Base-by-base conservation (phyloP, 371 early-diverging fungal species). In the Umbelopsis sp. region DNA sequence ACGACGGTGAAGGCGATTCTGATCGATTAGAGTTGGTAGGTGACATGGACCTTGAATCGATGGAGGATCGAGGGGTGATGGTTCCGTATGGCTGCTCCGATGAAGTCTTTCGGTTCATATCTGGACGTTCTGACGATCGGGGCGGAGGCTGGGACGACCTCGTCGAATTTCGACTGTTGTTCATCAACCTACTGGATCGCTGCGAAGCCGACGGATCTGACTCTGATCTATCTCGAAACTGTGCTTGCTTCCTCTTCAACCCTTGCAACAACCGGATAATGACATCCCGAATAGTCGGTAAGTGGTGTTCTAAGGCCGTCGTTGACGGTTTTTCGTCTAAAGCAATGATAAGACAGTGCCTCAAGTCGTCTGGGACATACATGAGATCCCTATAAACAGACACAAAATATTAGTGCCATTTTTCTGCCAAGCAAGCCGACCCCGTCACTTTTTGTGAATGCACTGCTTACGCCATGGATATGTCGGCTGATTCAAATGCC, bases 271-370 rank as follows among this genome's bases (percentile, higher is more conserved):
- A 69, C 44, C 69, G 73, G 45, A 89, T 74, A 65, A 89, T 86
- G 35, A 79, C 76, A 44, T 86, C 85, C 41, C 84, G 82, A 51
- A 89, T 87, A 4, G 73, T 68, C 20, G 89, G 87, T 24, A 89
- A 50, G 57, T 87, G 80, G 16, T 77, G 73, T 48, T 89, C 89
- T 25, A 89, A 66, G 9, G 79, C 76, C 4, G 69, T 20, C 9
- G 77, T 76, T 2, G 86, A 83, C 10, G 87, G 85, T 18, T 81
- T 79, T 52, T 85, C 79, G 12, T 72, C 74, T 18, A 86, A 68
- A 14, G 81, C 78, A 5, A 71, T 78, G 25, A 82, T 80, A 10
- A 89, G 70, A 50, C 85, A 85, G 46, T 52, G 64, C 24, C 79
- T 69, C 22, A 89, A 65, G 32, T 85, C 82, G 50, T 82, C 76